Evolutionary conservation across 192 early-diverging fungal genomes (phyloP), one percentile per base, ranked within the genome.

Genomic region (Coemansia sp.): DNA sequence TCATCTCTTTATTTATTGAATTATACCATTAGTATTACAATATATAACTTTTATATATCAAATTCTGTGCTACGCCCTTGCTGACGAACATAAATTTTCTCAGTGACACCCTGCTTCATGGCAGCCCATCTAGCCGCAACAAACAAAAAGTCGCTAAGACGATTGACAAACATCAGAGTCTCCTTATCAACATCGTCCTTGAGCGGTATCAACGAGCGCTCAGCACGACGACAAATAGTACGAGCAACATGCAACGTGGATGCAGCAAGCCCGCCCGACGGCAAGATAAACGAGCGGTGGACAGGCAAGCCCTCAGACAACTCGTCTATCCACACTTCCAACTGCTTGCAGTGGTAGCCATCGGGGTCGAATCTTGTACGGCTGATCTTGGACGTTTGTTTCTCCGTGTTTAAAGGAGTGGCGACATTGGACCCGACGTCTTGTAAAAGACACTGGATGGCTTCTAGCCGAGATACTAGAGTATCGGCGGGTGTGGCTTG

Each of bases 401-500:
- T 34, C 16, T 90, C 86, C 3, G 85, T 72, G 13, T 72, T 77
- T 38, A 92, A 76, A 22, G 95, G 95, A 7, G 95, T 97, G 1
- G 96, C 95, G 62, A 96, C 88, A 77, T 96, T 97, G 18, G 94
- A 94, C 7, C 91, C 91, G 11, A 96, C 87, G 68, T 97, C 95
- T 74, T 95, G 95, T 54, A 98, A 73, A 29, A 93, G 84, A 72
- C 95, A 95, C 88, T 98, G 96, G 63, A 98, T 92, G 87, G 92
- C 74, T 42, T 74, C 77, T 15, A 88, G 70, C 29, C 64, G 73
- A 22, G 73, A 33, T 12, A 77, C 51, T 15, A 87, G 61, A 52
- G 65, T 47, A 12, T 62, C n/a, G 22, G 47, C 36, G 57, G 34
- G 42, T 2, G 43, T 69, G 66, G 22, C 57, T 15, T 55, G 38